phyloP scores from a whole-genome alignment of 2,329 filamentous ascomycete genomes.

The Beauveria rudraprayagi region DNA sequence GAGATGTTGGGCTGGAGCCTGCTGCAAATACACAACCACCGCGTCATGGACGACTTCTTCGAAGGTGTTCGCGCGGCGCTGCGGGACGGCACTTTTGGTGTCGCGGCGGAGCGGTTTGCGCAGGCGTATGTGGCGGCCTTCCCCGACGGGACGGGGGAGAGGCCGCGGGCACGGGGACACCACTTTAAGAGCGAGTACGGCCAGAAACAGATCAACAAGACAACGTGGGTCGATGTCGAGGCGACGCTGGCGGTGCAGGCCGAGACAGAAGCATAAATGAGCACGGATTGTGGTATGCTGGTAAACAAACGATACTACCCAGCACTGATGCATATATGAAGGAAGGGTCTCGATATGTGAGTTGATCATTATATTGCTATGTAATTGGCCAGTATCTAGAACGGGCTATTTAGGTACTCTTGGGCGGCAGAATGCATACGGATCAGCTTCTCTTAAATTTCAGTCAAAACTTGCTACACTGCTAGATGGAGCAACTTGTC shows the following conservation, averaged over 20 bases:
- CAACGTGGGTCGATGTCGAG: conserved; percentile 49
- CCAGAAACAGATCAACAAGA: conserved; percentile 58
- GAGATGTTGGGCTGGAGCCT: conserved; percentile 97
- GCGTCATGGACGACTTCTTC: conserved; percentile 67
- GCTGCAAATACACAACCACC: conserved; percentile 86
- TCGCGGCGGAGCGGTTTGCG: conserved; percentile 34
- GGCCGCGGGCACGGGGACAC: conserved; percentile 75
- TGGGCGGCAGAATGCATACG: no score
- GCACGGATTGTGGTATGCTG: background rate
- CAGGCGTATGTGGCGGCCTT: conserved; percentile 59
- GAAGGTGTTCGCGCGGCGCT: conserved; percentile 59
- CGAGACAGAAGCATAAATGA: background rate
- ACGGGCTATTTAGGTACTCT: no score
- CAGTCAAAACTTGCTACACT: no score
- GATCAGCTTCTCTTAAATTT: no score
- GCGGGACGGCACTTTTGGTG: conserved; percentile 52
- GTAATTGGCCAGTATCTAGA: no score
- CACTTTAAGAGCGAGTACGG: conserved; percentile 66
- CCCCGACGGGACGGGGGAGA: conserved; percentile 65
- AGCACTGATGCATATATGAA: no score
- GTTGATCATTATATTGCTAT: no score
- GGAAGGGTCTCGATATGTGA: no score
- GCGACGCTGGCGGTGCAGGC: background rate
- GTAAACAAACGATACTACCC: no score
- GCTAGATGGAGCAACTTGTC: no score